phyloP scores from a whole-genome alignment of 2,329 filamentous ascomycete genomes.

The Gaeumannomyces tritici region DNA sequence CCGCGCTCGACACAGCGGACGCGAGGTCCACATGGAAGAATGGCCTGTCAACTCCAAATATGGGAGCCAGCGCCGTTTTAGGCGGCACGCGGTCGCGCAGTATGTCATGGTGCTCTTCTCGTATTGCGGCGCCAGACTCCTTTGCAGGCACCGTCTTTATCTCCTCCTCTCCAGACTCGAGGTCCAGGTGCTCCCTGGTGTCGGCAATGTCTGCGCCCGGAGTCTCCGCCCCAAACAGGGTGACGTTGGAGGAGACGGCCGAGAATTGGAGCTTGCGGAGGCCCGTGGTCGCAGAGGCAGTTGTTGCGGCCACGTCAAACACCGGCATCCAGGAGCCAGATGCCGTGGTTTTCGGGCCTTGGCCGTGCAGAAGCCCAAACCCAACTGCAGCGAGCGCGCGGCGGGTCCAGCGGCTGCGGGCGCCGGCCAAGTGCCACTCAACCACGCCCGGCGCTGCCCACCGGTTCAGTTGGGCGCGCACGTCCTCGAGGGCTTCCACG shows the following conservation, averaged over 20 bases:
- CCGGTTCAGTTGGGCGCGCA: constrained; percentile 87
- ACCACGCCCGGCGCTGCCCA: constrained; percentile 73
- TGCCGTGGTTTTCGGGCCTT: background rate
- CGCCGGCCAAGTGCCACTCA: constrained; percentile 89
- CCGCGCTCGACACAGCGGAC: constrained; percentile 2
- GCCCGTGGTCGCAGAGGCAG: background rate
- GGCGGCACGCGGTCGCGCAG: no score
- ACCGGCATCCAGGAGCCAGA: background rate
- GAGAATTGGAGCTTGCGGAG: background rate
- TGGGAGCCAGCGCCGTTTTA: background rate
- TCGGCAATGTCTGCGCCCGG: background rate
- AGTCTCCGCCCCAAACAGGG: background rate
- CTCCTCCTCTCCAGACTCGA: background rate
- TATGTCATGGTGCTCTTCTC: background rate
- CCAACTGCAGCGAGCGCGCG: constrained; percentile 78
- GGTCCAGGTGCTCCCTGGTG: background rate
- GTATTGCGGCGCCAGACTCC: background rate
- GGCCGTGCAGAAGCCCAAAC: constrained; percentile 48
- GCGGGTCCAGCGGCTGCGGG: constrained; percentile 85
- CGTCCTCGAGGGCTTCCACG: constrained; percentile 84
- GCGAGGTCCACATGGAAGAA: constrained; percentile 5
- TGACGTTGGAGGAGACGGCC: background rate
- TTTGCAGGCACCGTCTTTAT: background rate
- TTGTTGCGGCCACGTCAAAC: constrained; percentile 1
- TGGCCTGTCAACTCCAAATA: constrained; percentile 2